These are phyloP conservation scores for Epichloe uncinata DNA, from an alignment of 2,329 filamentous ascomycete species.

Conservation along the genomic window DNA sequence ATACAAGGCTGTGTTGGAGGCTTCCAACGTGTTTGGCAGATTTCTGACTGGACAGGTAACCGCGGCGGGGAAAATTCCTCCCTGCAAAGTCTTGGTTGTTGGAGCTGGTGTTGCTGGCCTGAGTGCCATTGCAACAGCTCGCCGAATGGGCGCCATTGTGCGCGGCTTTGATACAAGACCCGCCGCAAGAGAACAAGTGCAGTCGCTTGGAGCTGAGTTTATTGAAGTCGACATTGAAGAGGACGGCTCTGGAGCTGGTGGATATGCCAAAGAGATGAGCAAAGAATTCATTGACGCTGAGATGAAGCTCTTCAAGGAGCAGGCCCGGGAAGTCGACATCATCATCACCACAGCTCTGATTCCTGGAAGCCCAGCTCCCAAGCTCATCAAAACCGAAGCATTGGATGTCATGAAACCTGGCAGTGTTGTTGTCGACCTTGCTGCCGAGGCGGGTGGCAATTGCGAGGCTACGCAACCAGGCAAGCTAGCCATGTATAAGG, in stretches of 20 bases:
- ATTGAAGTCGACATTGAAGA: conserved; percentile 77
- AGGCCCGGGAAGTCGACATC: conserved; percentile 79
- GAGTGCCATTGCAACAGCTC: conserved; percentile 76
- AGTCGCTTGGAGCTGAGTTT: conserved; percentile 81
- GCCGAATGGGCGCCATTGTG: conserved; percentile 77
- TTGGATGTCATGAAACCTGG: conserved; percentile 79
- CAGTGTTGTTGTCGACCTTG: conserved; percentile 77
- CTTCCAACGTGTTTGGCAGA: conserved; percentile 77
- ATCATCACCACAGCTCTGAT: conserved; percentile 90
- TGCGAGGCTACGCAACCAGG: conserved; percentile 71
- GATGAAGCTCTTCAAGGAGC: conserved; percentile 84
- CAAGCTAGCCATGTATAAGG: conserved; percentile 56
- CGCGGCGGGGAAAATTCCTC: conserved; percentile 79
- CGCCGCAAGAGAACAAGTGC: conserved; percentile 79
- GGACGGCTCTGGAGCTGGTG: conserved; percentile 71
- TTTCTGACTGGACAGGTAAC: conserved; percentile 85
- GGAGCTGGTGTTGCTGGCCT: conserved; percentile 81
- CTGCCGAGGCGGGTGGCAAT: conserved; percentile 78
- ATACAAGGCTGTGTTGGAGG: conserved; percentile 83
- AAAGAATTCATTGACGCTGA: conserved; percentile 87
- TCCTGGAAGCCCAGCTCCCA: conserved; percentile 70
- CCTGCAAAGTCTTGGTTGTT: conserved; percentile 81
- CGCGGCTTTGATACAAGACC: conserved; percentile 83
- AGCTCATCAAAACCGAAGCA: conserved; percentile 69
- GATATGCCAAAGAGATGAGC: conserved; percentile 89